Evolutionary conservation across 306 rosid species (phyloP).

Genomic region (Cucurbita maxima): DNA sequence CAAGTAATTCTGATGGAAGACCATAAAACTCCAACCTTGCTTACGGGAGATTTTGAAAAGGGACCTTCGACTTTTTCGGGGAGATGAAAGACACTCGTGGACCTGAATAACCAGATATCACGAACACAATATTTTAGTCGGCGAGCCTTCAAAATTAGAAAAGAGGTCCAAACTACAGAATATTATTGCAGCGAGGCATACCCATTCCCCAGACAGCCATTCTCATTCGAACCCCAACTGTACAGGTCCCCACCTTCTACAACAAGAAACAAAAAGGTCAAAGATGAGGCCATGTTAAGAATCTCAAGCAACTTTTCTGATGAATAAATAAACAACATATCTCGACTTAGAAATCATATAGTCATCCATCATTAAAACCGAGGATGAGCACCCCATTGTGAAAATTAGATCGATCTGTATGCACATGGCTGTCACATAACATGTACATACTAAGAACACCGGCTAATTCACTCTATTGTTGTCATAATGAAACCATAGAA

Average conservation of each 20-base stretch:
- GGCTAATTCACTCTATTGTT: background rate
- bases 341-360: background rate
- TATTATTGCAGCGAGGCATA: conserved; percentile 18
- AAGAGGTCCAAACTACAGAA: conserved; percentile 1
- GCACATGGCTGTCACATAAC: background rate
- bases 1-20: background rate
- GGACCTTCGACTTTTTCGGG: conserved; percentile 86
- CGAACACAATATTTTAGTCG: background rate
- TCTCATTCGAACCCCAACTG: conserved; percentile 98
- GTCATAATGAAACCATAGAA: background rate
- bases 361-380: background rate
- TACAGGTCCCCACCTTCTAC: conserved; percentile 66
- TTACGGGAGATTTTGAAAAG: conserved; percentile 46
- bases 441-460: background rate
- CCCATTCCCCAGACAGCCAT: conserved; percentile 96
- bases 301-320: background rate
- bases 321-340: background rate
- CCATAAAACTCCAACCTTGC: conserved; percentile 38
- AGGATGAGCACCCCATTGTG: background rate
- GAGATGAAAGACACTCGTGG: conserved; percentile 42
- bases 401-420: background rate
- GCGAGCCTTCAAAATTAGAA: background rate
- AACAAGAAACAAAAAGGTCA: background rate
- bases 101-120: conserved; percentile 22
- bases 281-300: background rate